Evolutionary conservation across 2,329 filamentous ascomycete species (phyloP), one percentile per base, ranked within the genome.

Genomic region (Nigrograna mackinnonii): DNA sequence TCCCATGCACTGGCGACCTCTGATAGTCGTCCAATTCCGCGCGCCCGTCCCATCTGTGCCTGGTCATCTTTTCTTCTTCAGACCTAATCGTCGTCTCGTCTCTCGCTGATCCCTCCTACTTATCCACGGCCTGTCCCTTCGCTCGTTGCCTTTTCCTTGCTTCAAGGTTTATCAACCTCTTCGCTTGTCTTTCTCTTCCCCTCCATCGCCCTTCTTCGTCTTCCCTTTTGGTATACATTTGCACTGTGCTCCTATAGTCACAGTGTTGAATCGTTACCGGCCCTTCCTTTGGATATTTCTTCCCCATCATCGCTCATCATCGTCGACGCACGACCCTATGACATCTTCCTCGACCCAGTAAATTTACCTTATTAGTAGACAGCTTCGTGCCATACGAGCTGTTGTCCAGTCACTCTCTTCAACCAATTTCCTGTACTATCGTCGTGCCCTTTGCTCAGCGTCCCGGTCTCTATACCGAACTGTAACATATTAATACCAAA

Each of bases 41-140:
- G 63, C 60, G 53, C 50, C 61, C 58, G 55, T 57, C 57, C n/a
- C 54, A 47, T 49, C 51, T 57, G 62, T 67, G 58, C 65, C 64
- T 66, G 64, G 64, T 61, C 65, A 67, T 70, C 67, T 66, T 68
- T 69, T 63, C 67, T 68, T 69, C 65, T 70, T 66, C 60, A 62
- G 55, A 57, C 55, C 48, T 61, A 62, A 63, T 64, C 58, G 47
- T 47, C 55, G 62, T 65, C 62, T 66, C 58, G 65, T 65, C 66
- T 53, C 54, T 58, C 53, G 64, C 63, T 66, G 65, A 67, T 66
- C 64, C 57, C 58, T 54, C 56, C 59, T 68, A 67, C 65, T 69
- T 68, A 67, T 68, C 64, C 66, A 61, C 43, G 52, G 51, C 54
- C 50, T 53, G 52, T 59, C 60, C 66, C 57, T 55, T 60, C 65